Conservation (phyloP, 345 rosid species). For the Populus tremula region DNA sequence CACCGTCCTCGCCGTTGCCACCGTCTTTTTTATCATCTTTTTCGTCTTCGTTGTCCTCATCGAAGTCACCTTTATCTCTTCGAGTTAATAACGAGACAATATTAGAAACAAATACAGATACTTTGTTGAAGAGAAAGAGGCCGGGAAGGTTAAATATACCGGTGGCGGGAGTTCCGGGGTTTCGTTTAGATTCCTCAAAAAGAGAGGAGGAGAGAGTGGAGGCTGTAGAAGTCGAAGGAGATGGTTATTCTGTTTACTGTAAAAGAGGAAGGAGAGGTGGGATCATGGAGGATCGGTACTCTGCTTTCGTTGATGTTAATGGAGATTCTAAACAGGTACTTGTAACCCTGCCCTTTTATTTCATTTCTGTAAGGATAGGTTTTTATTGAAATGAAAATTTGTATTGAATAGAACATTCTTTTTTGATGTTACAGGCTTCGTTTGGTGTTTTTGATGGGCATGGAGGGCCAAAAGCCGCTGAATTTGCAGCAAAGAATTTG, state of each 20-base stretch:
- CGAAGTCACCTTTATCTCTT: constrained; percentile 5
- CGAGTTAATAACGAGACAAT: neutral
- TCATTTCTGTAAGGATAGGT: neutral
- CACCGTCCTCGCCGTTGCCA: neutral
- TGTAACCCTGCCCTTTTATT: neutral
- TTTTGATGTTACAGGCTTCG: constrained; percentile 46
- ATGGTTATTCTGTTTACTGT: constrained; percentile 43
- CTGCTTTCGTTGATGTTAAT: constrained; percentile 26
- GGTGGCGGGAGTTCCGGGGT: constrained; percentile 9
- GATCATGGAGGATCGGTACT: constrained; percentile 46
- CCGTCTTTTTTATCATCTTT: neutral
- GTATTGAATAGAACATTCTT: neutral
- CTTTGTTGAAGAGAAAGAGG: constrained; percentile 39
- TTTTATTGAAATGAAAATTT: neutral
- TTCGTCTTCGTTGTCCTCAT: neutral
- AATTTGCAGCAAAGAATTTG: constrained; percentile 65
- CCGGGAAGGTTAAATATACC: constrained; percentile 42
- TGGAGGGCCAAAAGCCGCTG: constrained; percentile 78
- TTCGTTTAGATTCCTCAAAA: constrained; percentile 9
- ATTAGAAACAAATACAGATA: constrained; percentile 3
- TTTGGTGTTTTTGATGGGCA: constrained; percentile 92
- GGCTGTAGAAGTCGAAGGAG: constrained; percentile 33
- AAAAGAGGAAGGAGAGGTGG: constrained; percentile 43
- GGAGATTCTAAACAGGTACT: constrained; percentile 35
- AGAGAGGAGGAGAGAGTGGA: constrained; percentile 21